Percentiles rank a stretch among this genome's conserved stretches.
phyloP scores from a whole-genome alignment of 1,139 yeast species.

The Scheffersomyces stambukii region DNA sequence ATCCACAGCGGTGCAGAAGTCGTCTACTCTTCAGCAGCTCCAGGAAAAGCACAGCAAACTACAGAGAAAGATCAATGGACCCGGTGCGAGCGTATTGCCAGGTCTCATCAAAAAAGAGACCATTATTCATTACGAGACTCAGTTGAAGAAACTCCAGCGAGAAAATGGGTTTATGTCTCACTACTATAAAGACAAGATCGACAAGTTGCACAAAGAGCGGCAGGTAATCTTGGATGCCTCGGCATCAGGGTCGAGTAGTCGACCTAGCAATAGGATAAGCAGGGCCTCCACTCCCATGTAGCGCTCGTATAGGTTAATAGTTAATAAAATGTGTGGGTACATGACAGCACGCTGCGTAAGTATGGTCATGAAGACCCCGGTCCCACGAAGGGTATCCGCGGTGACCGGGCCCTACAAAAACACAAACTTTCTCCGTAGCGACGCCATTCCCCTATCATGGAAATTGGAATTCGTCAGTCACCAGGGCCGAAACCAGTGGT shows the following conservation, averaged over 20 bases:
- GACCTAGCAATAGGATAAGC: slow-evolving; percentile 37
- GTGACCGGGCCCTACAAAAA: no score
- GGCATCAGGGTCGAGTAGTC: slow-evolving; percentile 22
- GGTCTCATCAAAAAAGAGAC: slow-evolving; percentile 35
- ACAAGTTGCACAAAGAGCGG: slow-evolving; percentile 37
- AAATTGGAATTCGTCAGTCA: no score
- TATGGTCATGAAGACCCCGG: no score
- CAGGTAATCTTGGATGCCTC: slow-evolving; percentile 27
- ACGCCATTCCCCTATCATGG: no score
- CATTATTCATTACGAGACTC: slow-evolving; percentile 22
- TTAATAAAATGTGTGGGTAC: no score
- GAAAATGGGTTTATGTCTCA: slow-evolving; percentile 29
- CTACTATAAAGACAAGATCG: slow-evolving; percentile 32
- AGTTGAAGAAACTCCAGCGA: slow-evolving; percentile 20
- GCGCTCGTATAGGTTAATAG: no score
- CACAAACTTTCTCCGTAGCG: no score
- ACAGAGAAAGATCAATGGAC: slow-evolving; percentile 36
- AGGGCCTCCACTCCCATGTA: slow-evolving; percentile 38
- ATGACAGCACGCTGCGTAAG: no score
- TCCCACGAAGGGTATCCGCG: no score
- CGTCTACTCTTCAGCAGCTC: slow-evolving; percentile 27
- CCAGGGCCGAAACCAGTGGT: no score
- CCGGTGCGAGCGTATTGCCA: slow-evolving; percentile 40
- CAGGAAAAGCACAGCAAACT: slow-evolving; percentile 26
- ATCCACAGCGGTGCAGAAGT: slow-evolving; percentile 50